phyloP scores from a whole-genome alignment of 2,329 filamentous ascomycete species.

The Xylariaceae sp. region DNA sequence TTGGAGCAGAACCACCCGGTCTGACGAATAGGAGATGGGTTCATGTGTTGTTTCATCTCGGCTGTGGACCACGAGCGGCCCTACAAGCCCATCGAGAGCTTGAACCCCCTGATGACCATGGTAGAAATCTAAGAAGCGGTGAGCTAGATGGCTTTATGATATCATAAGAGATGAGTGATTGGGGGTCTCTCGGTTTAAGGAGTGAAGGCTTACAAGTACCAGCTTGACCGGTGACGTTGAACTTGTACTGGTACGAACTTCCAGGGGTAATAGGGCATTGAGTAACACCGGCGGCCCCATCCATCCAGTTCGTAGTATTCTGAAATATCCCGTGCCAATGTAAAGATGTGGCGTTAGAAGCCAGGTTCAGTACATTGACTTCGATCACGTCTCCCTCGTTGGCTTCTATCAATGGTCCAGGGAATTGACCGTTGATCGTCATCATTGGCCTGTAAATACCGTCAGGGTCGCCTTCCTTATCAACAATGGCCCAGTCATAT shows the following conservation, averaged over 20 bases:
- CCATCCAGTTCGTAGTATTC: conserved; percentile 75
- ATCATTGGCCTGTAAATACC: conserved; percentile 62
- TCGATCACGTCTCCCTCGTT: conserved; percentile 74
- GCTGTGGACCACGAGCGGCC: conserved; percentile 65
- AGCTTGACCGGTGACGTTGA: conserved; percentile 57
- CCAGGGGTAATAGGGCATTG: conserved; percentile 70
- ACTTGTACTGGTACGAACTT: conserved; percentile 66
- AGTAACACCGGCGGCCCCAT: conserved; percentile 68
- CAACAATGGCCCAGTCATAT: conserved; percentile 63
- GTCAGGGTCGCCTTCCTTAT: conserved; percentile 63
- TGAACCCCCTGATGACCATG: conserved; percentile 61
- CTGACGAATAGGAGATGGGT: conserved; percentile 55
- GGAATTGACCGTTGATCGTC: conserved; percentile 75
- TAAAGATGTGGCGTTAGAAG: conserved; percentile 66
- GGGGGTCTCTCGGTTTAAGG: neutral
- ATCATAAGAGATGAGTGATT: neutral
- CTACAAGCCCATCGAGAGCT: conserved; percentile 68
- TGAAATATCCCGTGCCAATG: conserved; percentile 82
- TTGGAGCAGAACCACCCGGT: conserved; percentile 66
- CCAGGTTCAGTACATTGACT: conserved; percentile 69
- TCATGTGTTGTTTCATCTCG: conserved; percentile 54
- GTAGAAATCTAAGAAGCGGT: conserved; percentile 38
- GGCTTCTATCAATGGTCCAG: conserved; percentile 71
- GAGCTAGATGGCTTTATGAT: conserved; percentile 3
- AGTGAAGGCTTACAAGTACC: conserved; percentile 41